phyloP scores from a whole-genome alignment of 208 protist genomes.

The Leishmania lainsoni region DNA sequence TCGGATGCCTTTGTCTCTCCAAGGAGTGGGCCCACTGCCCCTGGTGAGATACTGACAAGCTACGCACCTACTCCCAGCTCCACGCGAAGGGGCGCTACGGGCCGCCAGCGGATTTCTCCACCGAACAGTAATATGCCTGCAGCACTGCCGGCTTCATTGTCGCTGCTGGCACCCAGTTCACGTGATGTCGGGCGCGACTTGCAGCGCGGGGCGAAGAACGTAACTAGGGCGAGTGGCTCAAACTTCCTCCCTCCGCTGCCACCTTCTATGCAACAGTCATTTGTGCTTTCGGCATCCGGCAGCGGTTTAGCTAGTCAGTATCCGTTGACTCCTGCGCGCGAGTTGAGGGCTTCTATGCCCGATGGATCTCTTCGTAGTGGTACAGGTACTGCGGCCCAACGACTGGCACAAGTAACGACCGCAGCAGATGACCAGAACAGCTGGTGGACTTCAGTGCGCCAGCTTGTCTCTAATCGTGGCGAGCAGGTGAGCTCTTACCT shows the following conservation, averaged over 20 bases:
- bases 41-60: background rate
- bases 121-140: background rate
- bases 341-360: background rate
- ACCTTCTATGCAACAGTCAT: constrained; percentile 10
- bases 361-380: background rate
- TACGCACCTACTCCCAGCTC: background rate
- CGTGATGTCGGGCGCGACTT: background rate
- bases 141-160: background rate
- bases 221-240: background rate
- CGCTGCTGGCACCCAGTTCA: constrained; percentile 12
- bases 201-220: background rate
- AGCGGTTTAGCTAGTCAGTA: constrained; percentile 1
- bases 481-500: constrained; percentile 35
- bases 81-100: background rate
- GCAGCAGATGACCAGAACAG: background rate
- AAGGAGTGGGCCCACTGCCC: background rate
- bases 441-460: constrained; percentile 30
- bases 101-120: background rate
- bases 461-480: constrained; percentile 9
- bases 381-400: background rate
- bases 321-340: background rate
- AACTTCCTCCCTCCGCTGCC: constrained; percentile 1
- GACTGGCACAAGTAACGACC: background rate
- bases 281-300: constrained; percentile 1
- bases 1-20: constrained; percentile 29